A percentile compares a stretch with the other conserved stretches of the same genome.
These are phyloP conservation scores for Setaria italica DNA, from an alignment of 202 grass and related monocot species.

Conservation along the genomic window DNA sequence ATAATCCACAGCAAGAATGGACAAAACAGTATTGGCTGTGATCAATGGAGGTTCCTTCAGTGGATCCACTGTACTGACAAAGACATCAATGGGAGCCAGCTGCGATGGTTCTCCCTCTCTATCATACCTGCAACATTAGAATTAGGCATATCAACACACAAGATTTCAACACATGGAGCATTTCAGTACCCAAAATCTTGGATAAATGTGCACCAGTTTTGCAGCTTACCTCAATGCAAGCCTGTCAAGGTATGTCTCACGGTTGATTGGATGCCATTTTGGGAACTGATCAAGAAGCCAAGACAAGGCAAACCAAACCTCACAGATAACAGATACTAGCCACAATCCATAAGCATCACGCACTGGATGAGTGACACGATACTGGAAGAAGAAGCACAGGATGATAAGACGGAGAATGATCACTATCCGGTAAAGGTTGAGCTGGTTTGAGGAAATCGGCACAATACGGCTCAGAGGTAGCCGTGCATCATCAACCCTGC, in stretches of 20 bases:
- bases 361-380: conserved; percentile 96
- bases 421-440: conserved; percentile 91
- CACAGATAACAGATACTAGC: conserved; percentile 81
- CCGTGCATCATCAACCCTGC: conserved; percentile 95
- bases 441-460: conserved; percentile 84
- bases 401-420: conserved; percentile 98
- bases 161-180: conserved; percentile 27
- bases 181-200: neutral
- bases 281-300: conserved; percentile 99
- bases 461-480: conserved; percentile 89
- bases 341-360: conserved; percentile 89
- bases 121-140: conserved; percentile 76
- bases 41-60: conserved; percentile 82
- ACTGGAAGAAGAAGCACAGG: conserved; percentile 99
- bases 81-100: conserved; percentile 89
- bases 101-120: conserved; percentile 97
- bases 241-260: conserved; percentile 92
- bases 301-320: conserved; percentile 98
- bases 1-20: conserved; percentile 95
- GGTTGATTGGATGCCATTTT: conserved; percentile 97
- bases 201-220: conserved; percentile 16
- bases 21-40: conserved; percentile 97
- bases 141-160: conserved; percentile 25
- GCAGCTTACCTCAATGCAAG: conserved; percentile 77
- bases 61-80: conserved; percentile 99